Conservation (phyloP, 352 stramenopile genomes). For the Pilasporangium apinafurcum region DNA sequence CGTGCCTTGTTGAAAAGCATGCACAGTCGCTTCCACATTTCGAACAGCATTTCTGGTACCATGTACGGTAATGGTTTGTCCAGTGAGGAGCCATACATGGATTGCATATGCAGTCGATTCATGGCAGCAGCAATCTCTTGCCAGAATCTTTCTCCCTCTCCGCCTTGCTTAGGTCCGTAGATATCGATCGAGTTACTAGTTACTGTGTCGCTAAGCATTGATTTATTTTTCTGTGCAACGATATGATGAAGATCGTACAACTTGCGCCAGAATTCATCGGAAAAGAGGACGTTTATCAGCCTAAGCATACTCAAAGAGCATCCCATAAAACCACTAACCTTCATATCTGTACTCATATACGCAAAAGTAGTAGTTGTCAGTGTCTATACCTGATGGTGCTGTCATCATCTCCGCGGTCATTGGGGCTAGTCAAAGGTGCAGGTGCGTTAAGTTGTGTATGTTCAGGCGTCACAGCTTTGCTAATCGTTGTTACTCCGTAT, state of each 20-base stretch:
- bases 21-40: constrained; percentile 4
- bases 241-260: constrained; percentile 7
- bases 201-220: constrained; percentile 13
- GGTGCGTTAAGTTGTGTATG: not conserved
- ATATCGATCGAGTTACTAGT: constrained; percentile 10
- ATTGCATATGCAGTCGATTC: not conserved
- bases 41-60: constrained; percentile 2
- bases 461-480: not conserved
- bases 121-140: constrained; percentile 1
- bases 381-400: constrained; percentile 3
- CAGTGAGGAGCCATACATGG: no score
- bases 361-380: not conserved
- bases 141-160: constrained; percentile 8
- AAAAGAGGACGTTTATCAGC: constrained; percentile 10
- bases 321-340: not conserved
- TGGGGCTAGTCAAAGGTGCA: not conserved
- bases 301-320: not conserved
- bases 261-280: constrained; percentile 9
- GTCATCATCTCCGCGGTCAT: not conserved
- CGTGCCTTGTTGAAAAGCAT: constrained; percentile 1
- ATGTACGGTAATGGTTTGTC: no score
- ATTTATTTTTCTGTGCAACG: constrained; percentile 8
- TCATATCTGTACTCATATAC: not conserved
- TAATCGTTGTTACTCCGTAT: not conserved
- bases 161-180: constrained; percentile 10